Conservation (phyloP, 805 yeast species). For the Metschnikowia kofuensis region DNA sequence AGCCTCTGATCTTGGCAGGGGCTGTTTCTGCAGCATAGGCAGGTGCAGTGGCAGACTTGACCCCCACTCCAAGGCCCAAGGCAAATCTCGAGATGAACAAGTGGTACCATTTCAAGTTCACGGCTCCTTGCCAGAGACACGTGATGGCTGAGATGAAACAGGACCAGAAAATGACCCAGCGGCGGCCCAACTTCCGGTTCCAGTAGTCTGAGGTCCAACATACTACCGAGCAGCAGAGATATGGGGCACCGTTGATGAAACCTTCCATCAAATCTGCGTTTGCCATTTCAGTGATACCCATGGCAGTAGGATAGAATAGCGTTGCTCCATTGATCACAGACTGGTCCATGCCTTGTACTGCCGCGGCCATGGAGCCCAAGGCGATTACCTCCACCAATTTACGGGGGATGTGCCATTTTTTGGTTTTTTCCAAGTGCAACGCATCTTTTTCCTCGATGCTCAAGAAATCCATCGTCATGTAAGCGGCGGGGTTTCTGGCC, state of each 20-base stretch:
- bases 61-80: conserved; percentile 65
- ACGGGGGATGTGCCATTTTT: conserved; percentile 42
- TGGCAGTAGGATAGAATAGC: conserved; percentile 51
- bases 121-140: conserved; percentile 67
- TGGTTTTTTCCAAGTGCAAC: conserved; percentile 45
- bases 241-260: conserved; percentile 63
- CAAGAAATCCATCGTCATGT: conserved; percentile 53
- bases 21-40: conserved; percentile 43
- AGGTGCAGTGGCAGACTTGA: conserved; percentile 66
- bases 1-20: conserved; percentile 54
- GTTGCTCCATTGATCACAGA: conserved; percentile 69
- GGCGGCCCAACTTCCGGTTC: conserved; percentile 54
- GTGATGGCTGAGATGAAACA: conserved; percentile 57
- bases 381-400: conserved; percentile 53
- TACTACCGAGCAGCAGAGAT: conserved; percentile 56
- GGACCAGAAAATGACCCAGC: conserved; percentile 58
- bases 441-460: conserved; percentile 44
- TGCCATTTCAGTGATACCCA: conserved; percentile 44
- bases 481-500: conserved; percentile 54
- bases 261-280: conserved; percentile 59
- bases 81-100: conserved; percentile 57
- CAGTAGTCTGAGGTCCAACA: conserved; percentile 60
- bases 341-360: conserved; percentile 77
- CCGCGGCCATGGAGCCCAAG: conserved; percentile 64
- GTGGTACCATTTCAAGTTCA: conserved; percentile 54